Evolutionary conservation across 305 asterid genomes (phyloP), one percentile per base, ranked within the genome.

Genomic region (Solanum hybrid): DNA sequence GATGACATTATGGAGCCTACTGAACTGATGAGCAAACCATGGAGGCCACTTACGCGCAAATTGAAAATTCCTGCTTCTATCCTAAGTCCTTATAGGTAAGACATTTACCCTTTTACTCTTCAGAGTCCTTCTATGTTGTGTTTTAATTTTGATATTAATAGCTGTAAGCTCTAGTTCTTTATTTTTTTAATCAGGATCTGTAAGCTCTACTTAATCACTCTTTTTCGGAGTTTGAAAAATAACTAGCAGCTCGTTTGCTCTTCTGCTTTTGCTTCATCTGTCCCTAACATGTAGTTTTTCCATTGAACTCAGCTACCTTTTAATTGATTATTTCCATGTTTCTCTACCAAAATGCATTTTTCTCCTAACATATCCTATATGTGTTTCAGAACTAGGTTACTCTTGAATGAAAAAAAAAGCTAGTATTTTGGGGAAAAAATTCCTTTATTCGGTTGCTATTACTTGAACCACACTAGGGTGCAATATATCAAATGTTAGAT

Each of bases 41-140:
- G 98, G 98, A 93, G 97, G 89, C 98, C 98, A 11, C 98, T 96
- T 71, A 95, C 98, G 66, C 95, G 98, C 20, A 96, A 95, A 90
- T 90, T 96, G 51, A 93, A 91, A 94, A 92, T 96, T 88, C 96
- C 98, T 22, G 97, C 98, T 32, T 97, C 96, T 85, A 90, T 96
- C 86, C 91, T 96, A 76, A 96, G 98, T 87, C 98, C 98, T 34
- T 96, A 96, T 90, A 88, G 98, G 98, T 95, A 92, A 80, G 87
- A 17, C 27, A 17, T 51, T 29, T 20, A 6, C 31, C 42, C 76
- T 85, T 84, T 31, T 56, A 6, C 87, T 85, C 76, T 56, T 85
- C 76, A 51, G 71, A 84, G 37, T 42, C 72, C 86, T 40, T 40
- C 38, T 29, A 2, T 46, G 27, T 31, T 5, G 5, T 85, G 87